A percentile compares a stretch with the other conserved stretches of the same genome.
These are phyloP conservation scores for Penicillium sp. DNA, from an alignment of 2,329 filamentous ascomycete species.

Conservation along the genomic window DNA sequence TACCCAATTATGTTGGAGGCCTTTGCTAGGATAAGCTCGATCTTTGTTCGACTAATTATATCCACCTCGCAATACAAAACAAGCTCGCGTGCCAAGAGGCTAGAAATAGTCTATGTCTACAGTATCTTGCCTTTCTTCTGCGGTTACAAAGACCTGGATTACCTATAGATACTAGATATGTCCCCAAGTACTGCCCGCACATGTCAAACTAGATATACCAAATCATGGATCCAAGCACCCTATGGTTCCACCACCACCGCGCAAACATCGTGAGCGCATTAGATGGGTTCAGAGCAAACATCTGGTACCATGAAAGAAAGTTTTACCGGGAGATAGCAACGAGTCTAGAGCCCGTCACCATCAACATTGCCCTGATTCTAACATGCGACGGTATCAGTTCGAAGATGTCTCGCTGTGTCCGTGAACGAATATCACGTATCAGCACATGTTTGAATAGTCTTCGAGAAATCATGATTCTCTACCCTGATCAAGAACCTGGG, in stretches of 20 bases:
- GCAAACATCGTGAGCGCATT: background rate
- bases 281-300: background rate
- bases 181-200: background rate
- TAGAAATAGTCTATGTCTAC: background rate
- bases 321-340: slow-evolving; percentile 1
- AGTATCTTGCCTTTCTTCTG: background rate
- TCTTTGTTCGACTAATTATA: background rate
- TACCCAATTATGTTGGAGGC: no score
- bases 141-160: no score
- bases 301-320: background rate
- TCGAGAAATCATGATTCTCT: background rate
- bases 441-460: background rate
- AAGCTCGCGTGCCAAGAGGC: background rate
- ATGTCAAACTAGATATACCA: background rate
- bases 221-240: background rate
- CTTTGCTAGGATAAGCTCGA: background rate
- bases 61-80: background rate
- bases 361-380: background rate
- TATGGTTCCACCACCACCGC: background rate
- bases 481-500: background rate
- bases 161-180: background rate
- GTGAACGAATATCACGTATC: background rate
- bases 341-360: background rate
- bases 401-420: background rate
- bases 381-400: background rate